Percentiles rank a stretch among this genome's conserved stretches.
Evolutionary conservation across 768 basidiomycete species (phyloP).

Genomic region (Calocera viscosa): DNA sequence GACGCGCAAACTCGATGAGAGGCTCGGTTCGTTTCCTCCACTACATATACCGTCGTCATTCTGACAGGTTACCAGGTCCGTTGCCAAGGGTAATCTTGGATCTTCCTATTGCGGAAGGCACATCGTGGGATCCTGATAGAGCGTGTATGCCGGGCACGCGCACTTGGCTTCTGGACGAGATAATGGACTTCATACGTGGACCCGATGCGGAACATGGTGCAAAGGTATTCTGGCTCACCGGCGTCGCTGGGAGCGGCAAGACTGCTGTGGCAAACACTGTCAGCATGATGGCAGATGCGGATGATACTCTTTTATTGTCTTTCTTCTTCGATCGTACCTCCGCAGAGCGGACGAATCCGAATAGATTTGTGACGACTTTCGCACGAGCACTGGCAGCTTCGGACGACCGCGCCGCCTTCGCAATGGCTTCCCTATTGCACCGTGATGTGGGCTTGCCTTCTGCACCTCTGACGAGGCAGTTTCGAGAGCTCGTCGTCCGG

Average conservation of each 20-base stretch:
- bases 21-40: too few relatives aligned
- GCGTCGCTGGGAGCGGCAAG: constrained; percentile 31
- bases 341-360: neutral
- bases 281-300: constrained; percentile 19
- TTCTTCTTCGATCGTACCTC: constrained; percentile 26
- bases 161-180: neutral
- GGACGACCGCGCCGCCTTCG: constrained; percentile 17
- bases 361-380: neutral
- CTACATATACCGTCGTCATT: too few relatives aligned
- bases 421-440: constrained; percentile 25
- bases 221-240: constrained; percentile 24
- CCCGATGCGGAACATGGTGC: neutral
- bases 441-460: constrained; percentile 20
- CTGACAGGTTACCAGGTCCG: too few relatives aligned
- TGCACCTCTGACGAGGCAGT: constrained; percentile 15
- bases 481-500: constrained; percentile 5
- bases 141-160: neutral
- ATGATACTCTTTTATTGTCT: constrained; percentile 25
- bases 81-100: neutral
- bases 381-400: neutral
- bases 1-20: too few relatives aligned
- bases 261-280: constrained; percentile 31
- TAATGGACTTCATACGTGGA: neutral
- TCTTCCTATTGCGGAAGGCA: neutral
- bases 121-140: neutral